Percentiles rank a stretch among this genome's conserved stretches.
Evolutionary conservation across 2,329 filamentous ascomycete genomes (phyloP).

Genomic region (Venturia oleaginea): DNA sequence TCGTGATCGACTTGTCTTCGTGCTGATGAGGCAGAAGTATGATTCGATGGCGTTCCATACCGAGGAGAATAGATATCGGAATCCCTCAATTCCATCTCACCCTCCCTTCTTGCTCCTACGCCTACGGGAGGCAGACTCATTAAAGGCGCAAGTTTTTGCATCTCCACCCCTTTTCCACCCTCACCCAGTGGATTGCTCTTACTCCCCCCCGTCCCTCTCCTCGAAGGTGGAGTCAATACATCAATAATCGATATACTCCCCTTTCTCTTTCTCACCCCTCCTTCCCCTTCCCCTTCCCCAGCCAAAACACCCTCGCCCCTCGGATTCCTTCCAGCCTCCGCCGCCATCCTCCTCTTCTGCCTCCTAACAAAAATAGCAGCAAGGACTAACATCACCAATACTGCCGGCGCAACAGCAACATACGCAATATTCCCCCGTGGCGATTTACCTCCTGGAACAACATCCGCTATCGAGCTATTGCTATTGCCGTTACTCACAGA

Average conservation of each 20-base stretch:
- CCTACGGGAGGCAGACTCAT: background rate
- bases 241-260: background rate
- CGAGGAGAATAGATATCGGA: conserved; percentile 1
- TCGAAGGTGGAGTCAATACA: background rate
- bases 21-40: background rate
- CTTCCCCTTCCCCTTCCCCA: background rate
- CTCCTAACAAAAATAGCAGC: background rate
- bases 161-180: background rate
- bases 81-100: background rate
- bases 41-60: background rate
- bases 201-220: background rate
- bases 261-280: background rate
- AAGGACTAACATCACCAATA: background rate
- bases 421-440: background rate
- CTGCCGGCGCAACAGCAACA: background rate
- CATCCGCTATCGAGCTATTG: background rate
- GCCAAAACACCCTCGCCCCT: background rate
- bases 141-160: background rate
- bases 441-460: background rate
- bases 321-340: background rate
- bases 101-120: background rate
- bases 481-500: background rate
- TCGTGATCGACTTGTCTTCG: background rate
- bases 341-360: background rate
- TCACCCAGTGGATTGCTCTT: background rate